phyloP scores from a whole-genome alignment of 1,139 yeast species.

The Starmera stellimalicola region DNA sequence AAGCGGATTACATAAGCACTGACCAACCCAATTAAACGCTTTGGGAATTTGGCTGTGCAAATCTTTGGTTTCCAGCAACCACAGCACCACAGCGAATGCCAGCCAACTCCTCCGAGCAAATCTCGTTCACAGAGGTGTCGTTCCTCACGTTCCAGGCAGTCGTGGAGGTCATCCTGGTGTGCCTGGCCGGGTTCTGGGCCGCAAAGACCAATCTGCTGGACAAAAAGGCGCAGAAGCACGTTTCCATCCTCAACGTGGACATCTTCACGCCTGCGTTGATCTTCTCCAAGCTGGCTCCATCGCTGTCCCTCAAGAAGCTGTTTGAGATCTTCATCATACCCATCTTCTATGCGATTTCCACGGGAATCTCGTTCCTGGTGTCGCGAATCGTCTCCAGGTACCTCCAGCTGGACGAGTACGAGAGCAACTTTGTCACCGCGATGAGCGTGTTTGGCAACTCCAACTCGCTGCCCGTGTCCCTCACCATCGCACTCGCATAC shows the following conservation, averaged over 20 bases:
- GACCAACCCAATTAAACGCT: too few species aligned
- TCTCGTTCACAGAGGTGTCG: conserved; percentile 26
- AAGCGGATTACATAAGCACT: too few species aligned
- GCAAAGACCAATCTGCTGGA: conserved; percentile 53
- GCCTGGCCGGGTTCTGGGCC: conserved; percentile 62
- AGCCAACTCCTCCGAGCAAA: background rate
- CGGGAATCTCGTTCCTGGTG: conserved; percentile 47
- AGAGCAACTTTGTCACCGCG: conserved; percentile 67
- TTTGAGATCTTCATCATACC: conserved; percentile 61
- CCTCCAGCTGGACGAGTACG: conserved; percentile 48
- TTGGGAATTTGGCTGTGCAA: too few species aligned
- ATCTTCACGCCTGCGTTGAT: conserved; percentile 72
- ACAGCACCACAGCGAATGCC: too few species aligned
- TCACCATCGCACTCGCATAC: conserved; percentile 60
- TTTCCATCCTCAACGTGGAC: conserved; percentile 59
- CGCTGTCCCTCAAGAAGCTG: conserved; percentile 53
- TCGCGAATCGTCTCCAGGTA: conserved; percentile 38
- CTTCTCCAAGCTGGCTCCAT: conserved; percentile 62
- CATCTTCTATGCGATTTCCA: conserved; percentile 49
- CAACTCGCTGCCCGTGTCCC: conserved; percentile 66
- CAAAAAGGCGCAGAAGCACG: conserved; percentile 49
- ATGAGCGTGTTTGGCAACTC: conserved; percentile 82
- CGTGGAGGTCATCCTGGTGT: conserved; percentile 58
- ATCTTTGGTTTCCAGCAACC: too few species aligned
- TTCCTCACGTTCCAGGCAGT: conserved; percentile 67